Evolutionary conservation across 768 basidiomycete genomes (phyloP).

Genomic region (Mycena pura): DNA sequence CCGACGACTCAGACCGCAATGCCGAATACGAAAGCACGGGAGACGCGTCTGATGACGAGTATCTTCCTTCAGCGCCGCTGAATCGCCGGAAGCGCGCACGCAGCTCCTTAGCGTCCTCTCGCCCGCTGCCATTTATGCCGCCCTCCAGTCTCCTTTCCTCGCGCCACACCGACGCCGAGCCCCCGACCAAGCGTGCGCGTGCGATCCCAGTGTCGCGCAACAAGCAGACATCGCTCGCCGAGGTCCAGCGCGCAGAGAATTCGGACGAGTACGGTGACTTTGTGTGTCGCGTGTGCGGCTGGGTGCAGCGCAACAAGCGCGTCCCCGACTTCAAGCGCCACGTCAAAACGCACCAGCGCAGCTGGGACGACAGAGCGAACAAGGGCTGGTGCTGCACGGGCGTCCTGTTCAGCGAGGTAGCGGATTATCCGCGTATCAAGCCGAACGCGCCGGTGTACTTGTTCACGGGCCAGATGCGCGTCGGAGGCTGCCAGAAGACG

Average conservation of each 20-base stretch:
- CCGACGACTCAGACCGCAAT: slow-evolving; percentile 34
- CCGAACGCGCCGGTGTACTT: slow-evolving; percentile 32
- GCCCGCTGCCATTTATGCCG: neutral
- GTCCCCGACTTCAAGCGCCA: slow-evolving; percentile 68
- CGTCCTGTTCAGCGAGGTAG: slow-evolving; percentile 35
- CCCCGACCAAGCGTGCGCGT: slow-evolving; percentile 36
- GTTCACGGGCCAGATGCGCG: slow-evolving; percentile 38
- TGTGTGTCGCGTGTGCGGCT: slow-evolving; percentile 55
- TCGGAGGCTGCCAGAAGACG: slow-evolving; percentile 48
- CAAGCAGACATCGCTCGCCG: slow-evolving; percentile 42
- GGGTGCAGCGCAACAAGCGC: slow-evolving; percentile 56
- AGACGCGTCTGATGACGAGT: slow-evolving; percentile 35
- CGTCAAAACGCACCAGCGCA: slow-evolving; percentile 59
- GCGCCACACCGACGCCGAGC: slow-evolving; percentile 4
- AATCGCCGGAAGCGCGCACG: slow-evolving; percentile 40
- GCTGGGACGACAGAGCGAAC: slow-evolving; percentile 44
- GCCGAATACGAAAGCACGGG: slow-evolving; percentile 45
- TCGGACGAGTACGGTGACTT: slow-evolving; percentile 35
- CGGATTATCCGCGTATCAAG: slow-evolving; percentile 22
- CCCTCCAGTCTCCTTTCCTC: slow-evolving; percentile 3
- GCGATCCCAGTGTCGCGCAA: slow-evolving; percentile 52
- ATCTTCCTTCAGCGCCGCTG: slow-evolving; percentile 46
- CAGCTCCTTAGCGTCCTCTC: slow-evolving; percentile 14
- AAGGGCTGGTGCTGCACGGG: slow-evolving; percentile 49
- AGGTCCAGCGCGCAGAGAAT: slow-evolving; percentile 31